A percentile compares a stretch with the other conserved stretches of the same genome.
These are phyloP conservation scores for Scenedesmus sp. DNA, from an alignment of 163 green algal genomes.

Conservation along the genomic window DNA sequence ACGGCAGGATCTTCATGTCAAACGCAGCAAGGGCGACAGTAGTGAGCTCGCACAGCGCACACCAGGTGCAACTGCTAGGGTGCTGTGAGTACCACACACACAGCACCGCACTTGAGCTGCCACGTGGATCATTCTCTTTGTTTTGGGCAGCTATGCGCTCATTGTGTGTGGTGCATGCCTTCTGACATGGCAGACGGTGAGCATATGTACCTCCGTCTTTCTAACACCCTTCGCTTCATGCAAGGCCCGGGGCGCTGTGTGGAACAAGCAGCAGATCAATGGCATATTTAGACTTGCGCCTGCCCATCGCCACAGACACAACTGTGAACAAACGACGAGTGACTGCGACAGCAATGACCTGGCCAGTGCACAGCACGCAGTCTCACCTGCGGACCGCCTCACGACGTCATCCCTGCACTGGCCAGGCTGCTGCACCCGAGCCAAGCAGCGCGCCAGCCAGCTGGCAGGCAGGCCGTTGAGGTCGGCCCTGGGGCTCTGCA, in stretches of 20 bases:
- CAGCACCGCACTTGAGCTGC: no score
- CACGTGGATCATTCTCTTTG: no score
- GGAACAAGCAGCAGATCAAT: no score
- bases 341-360: no score
- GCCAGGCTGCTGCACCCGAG: slow-evolving; percentile 47
- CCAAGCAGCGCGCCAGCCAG: slow-evolving; percentile 53
- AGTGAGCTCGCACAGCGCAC: slow-evolving; percentile 49
- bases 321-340: no score
- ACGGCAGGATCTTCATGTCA: neutral
- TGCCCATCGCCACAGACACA: neutral
- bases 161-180: no score
- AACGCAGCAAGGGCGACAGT: neutral
- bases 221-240: neutral
- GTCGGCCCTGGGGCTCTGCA: slow-evolving; percentile 56
- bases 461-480: slow-evolving; percentile 68
- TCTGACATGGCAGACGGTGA: no score
- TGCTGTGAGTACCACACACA: no score
- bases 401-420: slow-evolving; percentile 90
- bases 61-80: no score
- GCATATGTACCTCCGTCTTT: no score
- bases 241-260: no score
- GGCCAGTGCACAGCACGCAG: neutral
- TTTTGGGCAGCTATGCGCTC: no score
- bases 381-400: slow-evolving; percentile 72
- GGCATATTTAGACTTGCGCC: neutral